These are phyloP conservation scores for Ceratocystis destructans DNA, from an alignment of 2,329 filamentous ascomycete genomes.

Conservation along the genomic window DNA sequence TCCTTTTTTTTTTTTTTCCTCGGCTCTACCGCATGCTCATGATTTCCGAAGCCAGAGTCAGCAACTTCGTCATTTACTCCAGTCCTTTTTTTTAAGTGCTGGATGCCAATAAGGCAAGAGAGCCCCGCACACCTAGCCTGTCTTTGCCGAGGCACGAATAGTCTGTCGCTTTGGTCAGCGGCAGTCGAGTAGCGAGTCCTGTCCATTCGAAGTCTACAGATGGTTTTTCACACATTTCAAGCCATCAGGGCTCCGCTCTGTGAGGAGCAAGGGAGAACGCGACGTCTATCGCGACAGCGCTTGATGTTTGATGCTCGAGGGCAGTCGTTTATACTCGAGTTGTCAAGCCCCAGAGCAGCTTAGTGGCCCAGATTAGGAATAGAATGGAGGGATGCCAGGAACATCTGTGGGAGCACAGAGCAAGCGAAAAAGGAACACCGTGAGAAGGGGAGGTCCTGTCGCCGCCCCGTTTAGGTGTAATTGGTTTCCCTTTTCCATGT, in stretches of 20 bases:
- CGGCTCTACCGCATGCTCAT: too few relatives aligned
- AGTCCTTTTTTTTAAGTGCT: too few relatives aligned
- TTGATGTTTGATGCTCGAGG: not conserved
- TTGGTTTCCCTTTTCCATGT: not conserved
- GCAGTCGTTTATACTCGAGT: not conserved
- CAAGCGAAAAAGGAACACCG: constrained; percentile 7
- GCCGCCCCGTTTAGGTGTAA: not conserved
- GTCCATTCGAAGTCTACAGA: not conserved
- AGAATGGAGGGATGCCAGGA: constrained; percentile 13
- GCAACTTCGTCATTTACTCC: too few relatives aligned
- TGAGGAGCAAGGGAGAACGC: not conserved
- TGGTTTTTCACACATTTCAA: not conserved
- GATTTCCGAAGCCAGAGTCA: too few relatives aligned
- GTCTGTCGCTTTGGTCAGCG: too few relatives aligned
- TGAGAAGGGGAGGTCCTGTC: not conserved
- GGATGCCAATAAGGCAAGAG: too few relatives aligned
- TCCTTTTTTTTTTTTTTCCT: too few relatives aligned
- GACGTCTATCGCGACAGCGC: not conserved
- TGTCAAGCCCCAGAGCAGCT: not conserved
- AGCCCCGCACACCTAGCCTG: too few relatives aligned
- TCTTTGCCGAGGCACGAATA: too few relatives aligned
- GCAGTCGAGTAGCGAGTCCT: not conserved
- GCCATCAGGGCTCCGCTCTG: not conserved
- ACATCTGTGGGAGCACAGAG: constrained; percentile 7
- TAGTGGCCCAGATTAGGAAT: constrained; percentile 12